These are phyloP conservation scores for Pueraria montana DNA, from an alignment of 306 rosid genomes.

Conservation along the genomic window DNA sequence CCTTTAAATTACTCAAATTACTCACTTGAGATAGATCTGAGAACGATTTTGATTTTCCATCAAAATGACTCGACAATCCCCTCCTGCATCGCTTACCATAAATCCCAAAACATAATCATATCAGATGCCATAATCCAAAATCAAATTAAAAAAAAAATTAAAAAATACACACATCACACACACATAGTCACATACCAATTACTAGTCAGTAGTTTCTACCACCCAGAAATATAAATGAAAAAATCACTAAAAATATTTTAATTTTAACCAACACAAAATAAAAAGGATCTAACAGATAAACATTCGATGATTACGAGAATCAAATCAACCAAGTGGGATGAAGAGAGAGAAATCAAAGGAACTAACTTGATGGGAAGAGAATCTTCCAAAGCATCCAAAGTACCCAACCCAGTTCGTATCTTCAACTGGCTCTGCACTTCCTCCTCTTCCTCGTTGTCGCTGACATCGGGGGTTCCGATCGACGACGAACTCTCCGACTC, in stretches of 20 bases:
- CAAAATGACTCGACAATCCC: constrained; percentile 83
- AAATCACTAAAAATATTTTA: too few relatives aligned
- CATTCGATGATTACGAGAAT: neutral
- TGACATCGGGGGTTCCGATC: constrained; percentile 83
- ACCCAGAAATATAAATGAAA: too few relatives aligned
- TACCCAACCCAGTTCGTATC: constrained; percentile 54
- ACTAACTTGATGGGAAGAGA: constrained; percentile 94
- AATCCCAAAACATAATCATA: neutral
- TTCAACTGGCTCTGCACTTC: constrained; percentile 69
- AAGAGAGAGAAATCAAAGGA: neutral
- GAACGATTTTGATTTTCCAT: constrained; percentile 94
- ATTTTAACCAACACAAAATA: neutral
- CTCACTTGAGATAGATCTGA: constrained; percentile 71
- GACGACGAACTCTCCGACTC: constrained; percentile 76
- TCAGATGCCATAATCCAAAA: constrained; percentile 10
- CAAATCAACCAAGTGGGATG: neutral
- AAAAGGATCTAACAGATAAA: neutral
- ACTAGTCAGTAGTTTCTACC: neutral
- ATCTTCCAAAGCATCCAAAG: constrained; percentile 72
- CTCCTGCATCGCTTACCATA: constrained; percentile 63
- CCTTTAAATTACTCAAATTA: constrained; percentile 55
- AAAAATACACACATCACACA: too few relatives aligned
- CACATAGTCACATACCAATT: too few relatives aligned
- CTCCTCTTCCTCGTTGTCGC: constrained; percentile 56
- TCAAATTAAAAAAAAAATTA: too few relatives aligned